phyloP scores from a whole-genome alignment of 225 moss, liverwort and hornwort genomes.

The Physcomitrium patens region DNA sequence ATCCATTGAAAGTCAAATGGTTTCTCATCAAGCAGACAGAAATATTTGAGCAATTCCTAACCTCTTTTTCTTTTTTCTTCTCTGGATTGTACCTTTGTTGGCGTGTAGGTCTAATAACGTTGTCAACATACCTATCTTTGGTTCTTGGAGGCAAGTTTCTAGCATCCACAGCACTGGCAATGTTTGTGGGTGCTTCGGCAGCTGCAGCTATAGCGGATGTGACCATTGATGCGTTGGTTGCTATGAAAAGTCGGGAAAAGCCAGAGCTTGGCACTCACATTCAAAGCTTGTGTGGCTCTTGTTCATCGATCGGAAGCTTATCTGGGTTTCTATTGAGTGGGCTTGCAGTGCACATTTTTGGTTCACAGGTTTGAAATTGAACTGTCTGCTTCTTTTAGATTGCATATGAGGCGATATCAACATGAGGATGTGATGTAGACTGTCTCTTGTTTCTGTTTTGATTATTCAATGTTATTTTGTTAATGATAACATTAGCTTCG shows the following conservation, averaged over 20 bases:
- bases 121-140: constrained; percentile 54
- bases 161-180: constrained; percentile 64
- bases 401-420: background rate
- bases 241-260: constrained; percentile 81
- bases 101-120: constrained; percentile 60
- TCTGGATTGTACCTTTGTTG: constrained; percentile 22
- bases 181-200: constrained; percentile 65
- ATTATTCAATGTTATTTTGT: background rate
- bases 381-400: constrained; percentile 4
- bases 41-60: background rate
- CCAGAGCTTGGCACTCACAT: constrained; percentile 78
- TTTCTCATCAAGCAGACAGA: background rate
- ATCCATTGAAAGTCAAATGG: constrained; percentile 3
- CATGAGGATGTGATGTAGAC: constrained; percentile 12
- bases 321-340: constrained; percentile 79
- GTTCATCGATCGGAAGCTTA: constrained; percentile 71
- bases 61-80: background rate
- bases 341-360: constrained; percentile 70
- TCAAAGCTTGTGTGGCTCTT: constrained; percentile 76
- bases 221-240: constrained; percentile 93
- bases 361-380: constrained; percentile 68
- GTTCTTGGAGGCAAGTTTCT: constrained; percentile 81
- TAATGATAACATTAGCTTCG: background rate
- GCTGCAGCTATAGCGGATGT: constrained; percentile 84
- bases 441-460: constrained; percentile 3